phyloP scores from a whole-genome alignment of 2,329 filamentous ascomycete genomes.

The Cladosporium halotolerans region DNA sequence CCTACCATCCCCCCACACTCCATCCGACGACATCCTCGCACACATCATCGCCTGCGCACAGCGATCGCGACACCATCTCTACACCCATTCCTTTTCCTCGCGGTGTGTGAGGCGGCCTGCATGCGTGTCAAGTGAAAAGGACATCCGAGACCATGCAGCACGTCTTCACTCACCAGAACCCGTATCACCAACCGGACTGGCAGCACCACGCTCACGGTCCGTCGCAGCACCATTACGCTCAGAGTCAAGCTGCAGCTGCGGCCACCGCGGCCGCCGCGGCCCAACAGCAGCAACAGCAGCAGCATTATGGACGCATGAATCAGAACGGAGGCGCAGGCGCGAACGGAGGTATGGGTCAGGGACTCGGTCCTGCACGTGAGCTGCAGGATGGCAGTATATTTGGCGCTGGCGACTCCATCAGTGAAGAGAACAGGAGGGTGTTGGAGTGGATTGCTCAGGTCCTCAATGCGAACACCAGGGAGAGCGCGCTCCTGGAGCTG shows the following conservation, averaged over 20 bases:
- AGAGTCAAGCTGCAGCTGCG: conserved; percentile 42
- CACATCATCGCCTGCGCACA: background rate
- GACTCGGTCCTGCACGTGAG: conserved; percentile 13
- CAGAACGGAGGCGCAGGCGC: conserved; percentile 45
- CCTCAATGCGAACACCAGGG: conserved; percentile 77
- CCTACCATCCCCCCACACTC: background rate
- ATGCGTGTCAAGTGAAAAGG: conserved; percentile 11
- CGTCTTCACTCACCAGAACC: conserved; percentile 55
- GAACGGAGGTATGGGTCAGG: conserved; percentile 13
- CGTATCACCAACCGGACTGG: conserved; percentile 62
- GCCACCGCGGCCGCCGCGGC: conserved; percentile 41
- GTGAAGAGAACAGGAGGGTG: conserved; percentile 86
- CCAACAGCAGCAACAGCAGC: conserved; percentile 35
- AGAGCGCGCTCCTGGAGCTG: conserved; percentile 85
- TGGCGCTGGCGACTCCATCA: conserved; percentile 31
- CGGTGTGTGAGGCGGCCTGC: conserved; percentile 12
- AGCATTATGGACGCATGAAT: conserved; percentile 33
- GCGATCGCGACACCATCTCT: conserved; percentile 1
- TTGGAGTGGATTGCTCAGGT: conserved; percentile 88
- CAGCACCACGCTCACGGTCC: conserved; percentile 52
- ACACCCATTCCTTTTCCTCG: background rate
- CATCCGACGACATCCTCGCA: background rate
- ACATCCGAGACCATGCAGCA: conserved; percentile 44
- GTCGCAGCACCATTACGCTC: conserved; percentile 32
- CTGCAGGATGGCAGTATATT: conserved; percentile 28